Base-by-base conservation (phyloP, 768 basidiomycete species). In the Lentinula sp. region DNA sequence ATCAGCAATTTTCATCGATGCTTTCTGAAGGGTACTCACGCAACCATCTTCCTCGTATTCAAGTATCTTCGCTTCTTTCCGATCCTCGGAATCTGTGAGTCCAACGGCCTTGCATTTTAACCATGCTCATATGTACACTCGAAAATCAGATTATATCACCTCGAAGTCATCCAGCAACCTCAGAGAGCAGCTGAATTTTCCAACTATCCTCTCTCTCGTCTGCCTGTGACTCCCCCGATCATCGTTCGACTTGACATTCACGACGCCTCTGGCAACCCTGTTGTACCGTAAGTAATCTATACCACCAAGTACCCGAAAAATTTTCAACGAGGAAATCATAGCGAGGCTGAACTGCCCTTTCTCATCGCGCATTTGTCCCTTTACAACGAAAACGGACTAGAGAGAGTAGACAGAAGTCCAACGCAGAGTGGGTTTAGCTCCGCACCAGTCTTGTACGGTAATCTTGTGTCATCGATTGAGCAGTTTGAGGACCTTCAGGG, bases 121-220 rank as follows among this genome's bases (percentile, higher is more conserved):
- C 28, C 28, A 28, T 28, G 28, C 28, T 28, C 28, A 28, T 28
- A 28, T 28, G 28, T 58, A 43, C 49, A 35, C 60, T 35, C 64
- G 33, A 51, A 32, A 43, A 46, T 41, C 28, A 86, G 86, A 73
- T 77, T 84, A 0, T 96, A 95, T 71, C 83, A 88, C 52, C 85
- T 97, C 16, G 86, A 91, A 69, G 85, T 95, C 62, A 81, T 94
- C 32, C 94, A 97, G 67, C 88, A 95, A 62, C 94, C 94, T 9
- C 80, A 83, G 64, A 81, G 82, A 63, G 87, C 91, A 32, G 92
- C 94, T 43, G 91, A 91, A 70, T 94, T 93, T 72, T 88, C 90
- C 51, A 76, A 81, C 54, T 82, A 83, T 20, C 85, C 80, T 60
- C 78, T 94, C 57, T 92, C 90, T 62, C 87, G 91, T 52, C 75